Percentiles rank a stretch among this genome's conserved stretches.
These are phyloP conservation scores for Gyromitra esculenta DNA, from an alignment of 2,329 filamentous ascomycete species.

Conservation along the genomic window DNA sequence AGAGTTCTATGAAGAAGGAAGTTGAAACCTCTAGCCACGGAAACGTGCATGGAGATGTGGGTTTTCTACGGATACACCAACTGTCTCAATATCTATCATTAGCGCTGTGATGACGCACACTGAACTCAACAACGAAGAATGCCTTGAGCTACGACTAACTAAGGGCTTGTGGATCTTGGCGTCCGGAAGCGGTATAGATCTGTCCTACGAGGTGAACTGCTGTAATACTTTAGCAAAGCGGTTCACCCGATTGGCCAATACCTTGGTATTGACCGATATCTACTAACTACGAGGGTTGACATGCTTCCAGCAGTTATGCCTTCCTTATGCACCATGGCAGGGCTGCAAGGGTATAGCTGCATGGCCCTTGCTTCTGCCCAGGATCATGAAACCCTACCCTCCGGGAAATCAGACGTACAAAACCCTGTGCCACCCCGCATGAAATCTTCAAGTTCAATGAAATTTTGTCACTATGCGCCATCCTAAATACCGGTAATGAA, in stretches of 20 bases:
- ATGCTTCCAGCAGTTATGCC: background rate
- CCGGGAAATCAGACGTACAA: background rate
- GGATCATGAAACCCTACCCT: background rate
- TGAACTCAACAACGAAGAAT: background rate
- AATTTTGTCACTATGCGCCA: background rate
- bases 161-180: background rate
- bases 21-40: too few species aligned
- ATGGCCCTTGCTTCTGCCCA: background rate
- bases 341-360: background rate
- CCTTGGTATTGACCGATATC: too few species aligned
- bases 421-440: background rate
- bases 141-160: background rate
- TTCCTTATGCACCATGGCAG: background rate
- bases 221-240: background rate
- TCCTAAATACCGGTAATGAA: background rate
- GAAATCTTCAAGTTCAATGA: background rate
- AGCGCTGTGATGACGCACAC: background rate
- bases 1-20: too few species aligned
- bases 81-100: background rate
- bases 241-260: too few species aligned
- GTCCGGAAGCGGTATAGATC: background rate
- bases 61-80: too few species aligned
- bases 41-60: too few species aligned
- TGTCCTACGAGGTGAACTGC: background rate
- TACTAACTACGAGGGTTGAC: too few species aligned